Conservation (phyloP, 495 filamentous ascomycete species). For the Clavariopsis aquatica region DNA sequence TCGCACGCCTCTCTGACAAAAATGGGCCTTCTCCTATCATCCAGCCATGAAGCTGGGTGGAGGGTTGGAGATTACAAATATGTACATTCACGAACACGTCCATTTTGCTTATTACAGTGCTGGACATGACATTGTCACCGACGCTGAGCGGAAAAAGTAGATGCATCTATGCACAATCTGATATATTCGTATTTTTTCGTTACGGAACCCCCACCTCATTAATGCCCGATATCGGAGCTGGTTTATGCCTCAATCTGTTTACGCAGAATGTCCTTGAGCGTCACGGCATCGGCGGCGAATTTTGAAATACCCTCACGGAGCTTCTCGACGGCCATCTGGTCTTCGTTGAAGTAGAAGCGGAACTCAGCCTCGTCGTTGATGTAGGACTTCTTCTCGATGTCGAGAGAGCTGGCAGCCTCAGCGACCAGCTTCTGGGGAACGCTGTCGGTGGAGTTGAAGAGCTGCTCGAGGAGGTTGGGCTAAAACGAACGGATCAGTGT, state of each 20-base stretch:
- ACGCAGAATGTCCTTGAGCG: conserved; percentile 88
- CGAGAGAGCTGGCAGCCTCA: conserved; percentile 59
- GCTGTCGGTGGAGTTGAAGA: conserved; percentile 72
- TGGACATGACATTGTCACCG: conserved; percentile 11
- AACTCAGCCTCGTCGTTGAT: conserved; percentile 84
- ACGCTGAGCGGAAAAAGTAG: not conserved
- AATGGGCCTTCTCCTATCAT: not conserved
- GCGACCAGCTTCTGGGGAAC: conserved; percentile 94
- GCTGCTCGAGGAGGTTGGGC: conserved; percentile 91
- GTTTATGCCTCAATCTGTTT: conserved; percentile 64
- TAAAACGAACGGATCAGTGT: conserved; percentile 41
- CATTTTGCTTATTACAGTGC: not conserved
- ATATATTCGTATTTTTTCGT: conserved; percentile 7
- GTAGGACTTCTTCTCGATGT: conserved; percentile 88
- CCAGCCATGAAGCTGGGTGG: not conserved
- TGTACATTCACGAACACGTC: too few species aligned
- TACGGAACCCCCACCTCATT: not conserved
- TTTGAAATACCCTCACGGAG: conserved; percentile 97
- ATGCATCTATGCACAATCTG: not conserved
- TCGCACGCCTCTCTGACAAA: conserved; percentile 6
- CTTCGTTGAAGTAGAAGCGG: conserved; percentile 99
- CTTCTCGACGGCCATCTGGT: conserved; percentile 99
- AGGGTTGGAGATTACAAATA: too few species aligned
- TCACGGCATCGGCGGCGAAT: conserved; percentile 93
- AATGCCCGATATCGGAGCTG: conserved; percentile 35